Evolutionary conservation across 768 basidiomycete genomes (phyloP).

Genomic region (Rhodotorula babjevae): DNA sequence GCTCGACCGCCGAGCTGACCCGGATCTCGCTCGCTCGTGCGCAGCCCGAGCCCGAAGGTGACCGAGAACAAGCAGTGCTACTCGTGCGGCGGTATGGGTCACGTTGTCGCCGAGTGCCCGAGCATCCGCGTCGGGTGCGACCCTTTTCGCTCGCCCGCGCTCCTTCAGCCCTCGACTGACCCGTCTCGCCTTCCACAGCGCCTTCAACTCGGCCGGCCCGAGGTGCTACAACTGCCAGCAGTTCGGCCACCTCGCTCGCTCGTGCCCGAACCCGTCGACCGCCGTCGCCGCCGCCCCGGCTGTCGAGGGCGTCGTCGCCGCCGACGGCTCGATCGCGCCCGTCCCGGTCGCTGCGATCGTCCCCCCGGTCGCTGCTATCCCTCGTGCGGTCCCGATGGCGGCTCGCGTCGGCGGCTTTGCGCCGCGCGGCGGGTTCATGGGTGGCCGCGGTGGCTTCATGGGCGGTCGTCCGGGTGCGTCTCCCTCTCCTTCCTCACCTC

Average conservation of each 20-base stretch:
- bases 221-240: constrained; percentile 31
- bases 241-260: constrained; percentile 36
- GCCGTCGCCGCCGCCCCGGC: not conserved
- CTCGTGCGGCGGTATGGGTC: constrained; percentile 36
- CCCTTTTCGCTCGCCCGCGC: not conserved
- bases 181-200: not conserved
- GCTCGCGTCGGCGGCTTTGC: constrained; percentile 6
- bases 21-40: not conserved
- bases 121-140: constrained; percentile 11
- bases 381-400: constrained; percentile 4
- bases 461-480: not conserved
- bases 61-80: constrained; percentile 36
- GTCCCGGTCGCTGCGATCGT: not conserved
- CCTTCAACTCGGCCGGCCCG: constrained; percentile 14
- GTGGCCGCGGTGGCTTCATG: constrained; percentile 15
- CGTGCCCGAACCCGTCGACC: constrained; percentile 23
- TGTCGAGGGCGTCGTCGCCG: constrained; percentile 1
- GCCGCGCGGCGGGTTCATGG: constrained; percentile 24
- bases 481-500: too few species aligned
- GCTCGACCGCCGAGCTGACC: too few species aligned
- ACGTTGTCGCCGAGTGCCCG: constrained; percentile 20
- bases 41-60: constrained; percentile 31
- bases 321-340: constrained; percentile 5
- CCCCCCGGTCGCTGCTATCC: constrained; percentile 54
- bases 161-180: not conserved